These are phyloP conservation scores for Sesbania bispinosa DNA, from an alignment of 306 rosid species.

Conservation along the genomic window DNA sequence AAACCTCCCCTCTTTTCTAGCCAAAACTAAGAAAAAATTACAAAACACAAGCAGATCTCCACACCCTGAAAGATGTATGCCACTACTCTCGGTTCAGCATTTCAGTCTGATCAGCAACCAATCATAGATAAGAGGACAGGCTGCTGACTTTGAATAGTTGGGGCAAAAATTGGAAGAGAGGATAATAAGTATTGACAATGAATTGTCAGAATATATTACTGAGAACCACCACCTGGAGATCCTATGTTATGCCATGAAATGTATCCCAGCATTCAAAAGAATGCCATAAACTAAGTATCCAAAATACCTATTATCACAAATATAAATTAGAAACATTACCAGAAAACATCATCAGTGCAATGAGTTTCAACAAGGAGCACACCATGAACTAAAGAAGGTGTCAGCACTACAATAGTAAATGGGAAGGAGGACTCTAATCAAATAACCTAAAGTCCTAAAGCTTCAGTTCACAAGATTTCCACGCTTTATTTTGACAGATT, in stretches of 20 bases:
- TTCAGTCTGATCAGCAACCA: background rate
- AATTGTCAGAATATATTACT: background rate
- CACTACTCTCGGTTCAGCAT: background rate
- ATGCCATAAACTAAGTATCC: background rate
- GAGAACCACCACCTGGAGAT: background rate
- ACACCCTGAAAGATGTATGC: no score
- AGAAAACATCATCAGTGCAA: background rate
- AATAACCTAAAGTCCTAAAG: constrained; percentile 1
- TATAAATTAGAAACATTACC: background rate
- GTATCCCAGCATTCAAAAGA: background rate
- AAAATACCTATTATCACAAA: background rate
- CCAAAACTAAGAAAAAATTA: constrained; percentile 8
- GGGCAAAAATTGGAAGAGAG: background rate
- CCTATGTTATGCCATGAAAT: background rate
- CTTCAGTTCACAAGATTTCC: constrained; percentile 9
- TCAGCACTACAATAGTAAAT: background rate
- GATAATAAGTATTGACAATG: background rate
- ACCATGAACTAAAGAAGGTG: background rate
- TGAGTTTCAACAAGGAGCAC: background rate
- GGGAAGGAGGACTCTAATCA: background rate
- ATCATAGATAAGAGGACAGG: background rate
- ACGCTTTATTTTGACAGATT: background rate
- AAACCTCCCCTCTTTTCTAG: no score
- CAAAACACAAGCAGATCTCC: background rate
- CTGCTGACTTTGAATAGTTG: background rate